A percentile compares a stretch with the other conserved stretches of the same genome.
These are phyloP conservation scores for Trypanosoma boissoni DNA, from an alignment of 208 protist species.

Conservation along the genomic window DNA sequence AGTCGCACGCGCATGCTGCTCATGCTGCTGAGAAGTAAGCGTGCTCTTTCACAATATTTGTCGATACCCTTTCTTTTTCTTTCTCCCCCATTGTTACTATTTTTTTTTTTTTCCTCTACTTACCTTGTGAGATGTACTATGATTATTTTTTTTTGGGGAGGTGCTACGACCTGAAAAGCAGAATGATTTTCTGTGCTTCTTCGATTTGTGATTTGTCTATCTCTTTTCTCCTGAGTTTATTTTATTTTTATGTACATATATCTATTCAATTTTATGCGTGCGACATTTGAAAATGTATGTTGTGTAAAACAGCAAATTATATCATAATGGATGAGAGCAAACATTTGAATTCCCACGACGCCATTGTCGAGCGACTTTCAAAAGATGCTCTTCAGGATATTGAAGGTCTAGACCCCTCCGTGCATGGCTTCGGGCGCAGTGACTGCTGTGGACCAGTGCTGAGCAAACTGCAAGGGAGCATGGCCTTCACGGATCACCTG, in stretches of 20 bases:
- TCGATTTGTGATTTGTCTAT: too few species aligned
- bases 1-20: slow-evolving; percentile 7
- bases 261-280: not conserved
- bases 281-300: too few species aligned
- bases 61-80: too few species aligned
- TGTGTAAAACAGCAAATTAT: too few species aligned
- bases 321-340: slow-evolving; percentile 5
- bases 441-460: slow-evolving; percentile 84
- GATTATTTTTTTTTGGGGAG: too few species aligned
- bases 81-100: slow-evolving; percentile 4
- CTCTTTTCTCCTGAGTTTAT: not conserved
- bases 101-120: not conserved
- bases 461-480: slow-evolving; percentile 67
- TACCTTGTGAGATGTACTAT: too few species aligned
- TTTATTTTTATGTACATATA: slow-evolving; percentile 5
- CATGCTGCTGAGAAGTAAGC: slow-evolving; percentile 11
- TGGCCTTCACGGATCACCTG: slow-evolving; percentile 78
- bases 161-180: too few species aligned
- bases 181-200: too few species aligned
- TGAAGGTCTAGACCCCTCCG: slow-evolving; percentile 73
- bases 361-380: slow-evolving; percentile 49
- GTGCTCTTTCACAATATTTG: not conserved
- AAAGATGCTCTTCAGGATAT: slow-evolving; percentile 77
- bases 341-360: slow-evolving; percentile 56
- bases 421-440: slow-evolving; percentile 76